Conservation (phyloP, 2,329 filamentous ascomycete genomes). For the Aspergillus sp. region DNA sequence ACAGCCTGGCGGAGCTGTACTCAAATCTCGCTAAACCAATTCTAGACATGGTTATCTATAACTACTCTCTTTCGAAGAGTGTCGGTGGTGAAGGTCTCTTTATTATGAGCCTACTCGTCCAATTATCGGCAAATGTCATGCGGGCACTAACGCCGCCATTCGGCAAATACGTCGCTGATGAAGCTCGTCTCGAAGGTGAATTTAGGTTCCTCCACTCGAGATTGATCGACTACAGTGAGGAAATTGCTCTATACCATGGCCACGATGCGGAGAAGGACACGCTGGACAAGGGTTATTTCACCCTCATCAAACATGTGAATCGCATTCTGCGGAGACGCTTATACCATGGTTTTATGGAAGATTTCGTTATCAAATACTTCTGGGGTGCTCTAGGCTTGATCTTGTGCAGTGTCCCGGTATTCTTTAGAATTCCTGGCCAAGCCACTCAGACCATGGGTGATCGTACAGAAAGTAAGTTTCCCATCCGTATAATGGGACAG, state of each 20-base stretch:
- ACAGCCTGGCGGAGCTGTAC: conserved; percentile 90
- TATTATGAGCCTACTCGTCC: conserved; percentile 91
- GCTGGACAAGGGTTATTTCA: conserved; percentile 97
- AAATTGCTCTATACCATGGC: conserved; percentile 87
- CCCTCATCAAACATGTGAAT: conserved; percentile 98
- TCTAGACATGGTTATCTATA: conserved; percentile 95
- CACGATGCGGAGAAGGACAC: conserved; percentile 95
- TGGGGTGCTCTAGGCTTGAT: conserved; percentile 92
- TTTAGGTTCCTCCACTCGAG: conserved; percentile 94
- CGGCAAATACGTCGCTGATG: conserved; percentile 95
- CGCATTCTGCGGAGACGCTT: conserved; percentile 85
- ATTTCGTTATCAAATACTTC: conserved; percentile 99
- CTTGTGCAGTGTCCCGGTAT: conserved; percentile 92
- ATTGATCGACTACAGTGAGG: conserved; percentile 93
- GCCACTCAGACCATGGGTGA: conserved; percentile 52
- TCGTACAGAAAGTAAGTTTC: conserved; percentile 56
- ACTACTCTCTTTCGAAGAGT: conserved; percentile 85
- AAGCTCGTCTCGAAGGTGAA: conserved; percentile 90
- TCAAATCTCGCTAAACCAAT: conserved; percentile 94
- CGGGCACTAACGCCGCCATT: conserved; percentile 92
- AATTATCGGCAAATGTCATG: conserved; percentile 91
- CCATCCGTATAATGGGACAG: too few species aligned
- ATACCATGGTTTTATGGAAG: conserved; percentile 99
- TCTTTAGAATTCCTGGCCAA: conserved; percentile 83
- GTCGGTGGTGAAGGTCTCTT: conserved; percentile 96